A percentile compares a stretch with the other conserved stretches of the same genome.
Evolutionary conservation across 352 stramenopile genomes (phyloP).

Genomic region (Aphanomyces cochlioides): DNA sequence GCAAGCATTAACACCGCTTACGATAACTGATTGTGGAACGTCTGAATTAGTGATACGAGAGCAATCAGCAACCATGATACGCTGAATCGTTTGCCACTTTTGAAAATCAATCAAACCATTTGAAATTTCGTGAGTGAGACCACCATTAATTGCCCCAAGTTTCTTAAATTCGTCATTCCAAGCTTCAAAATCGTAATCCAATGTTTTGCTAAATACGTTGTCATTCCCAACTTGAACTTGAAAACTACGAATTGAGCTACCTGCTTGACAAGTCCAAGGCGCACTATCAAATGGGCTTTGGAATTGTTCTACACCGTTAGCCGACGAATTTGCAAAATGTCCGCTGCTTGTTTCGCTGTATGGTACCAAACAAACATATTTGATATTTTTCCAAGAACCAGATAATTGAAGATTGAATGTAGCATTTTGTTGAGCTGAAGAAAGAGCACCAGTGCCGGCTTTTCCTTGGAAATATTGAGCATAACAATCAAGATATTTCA

Average conservation of each 20-base stretch:
- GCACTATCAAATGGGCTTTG: conserved; percentile 32
- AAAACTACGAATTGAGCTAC: conserved; percentile 27
- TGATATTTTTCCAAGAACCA: conserved; percentile 32
- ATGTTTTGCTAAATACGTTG: conserved; percentile 35
- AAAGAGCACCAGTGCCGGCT: conserved; percentile 28
- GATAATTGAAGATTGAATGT: conserved; percentile 32
- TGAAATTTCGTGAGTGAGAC: conserved; percentile 30
- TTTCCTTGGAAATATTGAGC: conserved; percentile 32
- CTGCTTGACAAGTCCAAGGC: conserved; percentile 34
- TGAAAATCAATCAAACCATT: conserved; percentile 34
- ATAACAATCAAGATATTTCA: conserved; percentile 34
- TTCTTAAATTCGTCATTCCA: conserved; percentile 34
- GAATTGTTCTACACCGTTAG: conserved; percentile 28
- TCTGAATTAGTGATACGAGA: conserved; percentile 23
- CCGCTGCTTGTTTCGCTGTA: conserved; percentile 29
- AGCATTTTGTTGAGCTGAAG: conserved; percentile 30
- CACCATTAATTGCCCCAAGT: conserved; percentile 33
- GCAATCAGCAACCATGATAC: conserved; percentile 33
- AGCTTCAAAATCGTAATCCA: conserved; percentile 32
- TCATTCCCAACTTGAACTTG: conserved; percentile 35
- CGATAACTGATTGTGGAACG: background rate
- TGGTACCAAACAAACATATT: conserved; percentile 31
- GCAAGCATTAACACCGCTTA: conserved; percentile 12
- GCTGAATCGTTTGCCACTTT: conserved; percentile 16
- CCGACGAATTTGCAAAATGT: conserved; percentile 14